These are phyloP conservation scores for Bisporella sp. DNA, from an alignment of 2,329 filamentous ascomycete species.

Conservation along the genomic window DNA sequence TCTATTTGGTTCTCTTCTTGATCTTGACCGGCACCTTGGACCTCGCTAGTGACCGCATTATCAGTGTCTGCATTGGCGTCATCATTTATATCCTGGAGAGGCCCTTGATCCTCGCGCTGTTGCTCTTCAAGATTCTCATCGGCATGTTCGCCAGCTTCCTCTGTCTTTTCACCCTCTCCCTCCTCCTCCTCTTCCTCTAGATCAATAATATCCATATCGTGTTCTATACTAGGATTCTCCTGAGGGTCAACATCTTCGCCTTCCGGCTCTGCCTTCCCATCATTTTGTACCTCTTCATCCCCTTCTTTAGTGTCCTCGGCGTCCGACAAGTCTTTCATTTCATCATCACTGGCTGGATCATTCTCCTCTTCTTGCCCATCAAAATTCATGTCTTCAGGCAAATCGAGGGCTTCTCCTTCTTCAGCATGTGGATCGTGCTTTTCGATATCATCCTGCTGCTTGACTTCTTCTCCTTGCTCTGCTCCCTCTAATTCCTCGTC, in stretches of 20 bases:
- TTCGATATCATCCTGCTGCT: conserved; percentile 49
- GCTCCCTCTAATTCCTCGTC: conserved; percentile 54
- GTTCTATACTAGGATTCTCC: conserved; percentile 32
- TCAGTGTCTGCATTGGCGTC: conserved; percentile 48
- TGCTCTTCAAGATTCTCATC: conserved; percentile 43
- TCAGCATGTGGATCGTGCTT: conserved; percentile 59
- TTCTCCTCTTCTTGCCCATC: conserved; percentile 52
- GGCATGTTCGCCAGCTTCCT: conserved; percentile 43
- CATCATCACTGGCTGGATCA: conserved; percentile 32
- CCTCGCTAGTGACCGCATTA: conserved; percentile 56
- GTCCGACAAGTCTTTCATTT: conserved; percentile 50
- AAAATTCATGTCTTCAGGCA: conserved; percentile 66
- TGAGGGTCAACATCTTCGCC: conserved; percentile 31
- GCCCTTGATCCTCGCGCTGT: conserved; percentile 42
- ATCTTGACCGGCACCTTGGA: conserved; percentile 57
- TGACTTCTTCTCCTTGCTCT: conserved; percentile 49
- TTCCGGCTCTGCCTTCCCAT: conserved; percentile 39
- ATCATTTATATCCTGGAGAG: conserved; percentile 34
- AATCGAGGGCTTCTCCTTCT: conserved; percentile 59
- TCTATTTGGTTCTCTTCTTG: conserved; percentile 57
- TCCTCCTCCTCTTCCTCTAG: conserved; percentile 24
- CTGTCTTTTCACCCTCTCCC: conserved; percentile 33
- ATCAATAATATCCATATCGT: conserved; percentile 26
- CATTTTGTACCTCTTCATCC: conserved; percentile 27
- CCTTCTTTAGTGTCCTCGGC: conserved; percentile 33